phyloP scores from a whole-genome alignment of 176 grass and related monocot species.

The Phoenix roebelenii region DNA sequence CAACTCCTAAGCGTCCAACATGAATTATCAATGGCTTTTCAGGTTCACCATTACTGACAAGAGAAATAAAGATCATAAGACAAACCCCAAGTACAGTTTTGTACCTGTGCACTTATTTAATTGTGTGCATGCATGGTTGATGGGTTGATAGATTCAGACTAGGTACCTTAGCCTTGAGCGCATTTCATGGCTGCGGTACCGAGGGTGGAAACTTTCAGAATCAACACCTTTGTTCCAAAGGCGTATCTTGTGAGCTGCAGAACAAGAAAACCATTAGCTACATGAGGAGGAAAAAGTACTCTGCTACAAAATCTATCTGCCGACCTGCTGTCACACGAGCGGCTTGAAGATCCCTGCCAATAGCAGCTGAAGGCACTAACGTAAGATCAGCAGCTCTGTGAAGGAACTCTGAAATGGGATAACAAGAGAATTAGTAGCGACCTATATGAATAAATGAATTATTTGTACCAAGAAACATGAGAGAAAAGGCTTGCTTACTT shows the following conservation, averaged over 20 bases:
- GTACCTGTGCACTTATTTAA: too few relatives aligned
- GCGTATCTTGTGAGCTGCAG: constrained; percentile 67
- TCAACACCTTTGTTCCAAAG: constrained; percentile 99
- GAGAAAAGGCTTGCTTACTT: constrained; percentile 42
- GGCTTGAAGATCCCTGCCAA: constrained; percentile 76
- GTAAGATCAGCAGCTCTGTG: constrained; percentile 88
- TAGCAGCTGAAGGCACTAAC: constrained; percentile 79
- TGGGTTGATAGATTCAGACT: neutral
- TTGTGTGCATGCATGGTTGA: neutral
- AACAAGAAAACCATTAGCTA: constrained; percentile 20
- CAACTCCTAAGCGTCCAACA: constrained; percentile 84
- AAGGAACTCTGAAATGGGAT: constrained; percentile 62
- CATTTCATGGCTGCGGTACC: constrained; percentile 66
- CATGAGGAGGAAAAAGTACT: neutral
- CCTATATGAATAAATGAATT: constrained; percentile 1
- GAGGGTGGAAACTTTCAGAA: constrained; percentile 87
- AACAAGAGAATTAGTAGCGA: constrained; percentile 17
- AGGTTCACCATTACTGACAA: constrained; percentile 68
- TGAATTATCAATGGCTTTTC: constrained; percentile 92
- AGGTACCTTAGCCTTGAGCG: constrained; percentile 67
- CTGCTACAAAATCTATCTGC: constrained; percentile 18
- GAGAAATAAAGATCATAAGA: constrained; percentile 16
- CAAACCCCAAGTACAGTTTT: too few relatives aligned
- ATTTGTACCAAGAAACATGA: neutral
- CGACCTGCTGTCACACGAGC: constrained; percentile 78